Base-by-base conservation (phyloP, 2,329 filamentous ascomycete genomes). In the Colletotrichum australisinense region DNA sequence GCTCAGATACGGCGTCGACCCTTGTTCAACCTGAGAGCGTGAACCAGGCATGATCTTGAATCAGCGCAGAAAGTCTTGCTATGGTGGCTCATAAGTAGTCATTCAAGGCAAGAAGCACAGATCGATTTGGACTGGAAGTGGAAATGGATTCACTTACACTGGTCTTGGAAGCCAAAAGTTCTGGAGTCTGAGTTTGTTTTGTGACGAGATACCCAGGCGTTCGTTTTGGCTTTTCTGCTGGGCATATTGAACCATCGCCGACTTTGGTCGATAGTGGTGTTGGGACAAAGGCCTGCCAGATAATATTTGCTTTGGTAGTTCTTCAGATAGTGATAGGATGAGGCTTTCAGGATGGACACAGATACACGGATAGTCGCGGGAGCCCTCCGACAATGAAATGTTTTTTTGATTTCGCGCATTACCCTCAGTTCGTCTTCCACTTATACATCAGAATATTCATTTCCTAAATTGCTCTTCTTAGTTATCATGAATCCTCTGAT, bases 1-100 rank as follows among this genome's bases (percentile, higher is more conserved):
- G 59, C 46, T 73, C 5, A 74, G 56, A 12, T 75, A 55, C 38
- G 69, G 64, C 9, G 14, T 22, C 22, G 74, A 75, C 22, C 74
- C 74, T 9, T 75, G 74, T 42, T 57, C 69, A 24, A 22, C 55
- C 6, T 66, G 53, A 55, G 19, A 24, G 52, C 24, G 30, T 22
- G 22, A 46, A 55, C 2, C 22, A 2, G 11, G 11, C 14, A 16
- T 7, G 2, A 2, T 12, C n/a, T 7, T 7, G 4, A 1, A 0
- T 1, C 12, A 11, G 12, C 2, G 5, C 19, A 2, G 5, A 53
- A 16, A 6, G 4, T 32, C 5, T n/a, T 6, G 14, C 2, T 5
- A 6, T 6, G 38, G 38, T 6, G 16, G 14, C 14, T 42, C 14
- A 16, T 16, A 9, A 16, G n/a, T 9, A 5, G 16, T 16, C 38